Percentiles rank a stretch among this genome's conserved stretches.
Evolutionary conservation across 495 filamentous ascomycete species (phyloP).

Genomic region (Aspergillus mulundensis): DNA sequence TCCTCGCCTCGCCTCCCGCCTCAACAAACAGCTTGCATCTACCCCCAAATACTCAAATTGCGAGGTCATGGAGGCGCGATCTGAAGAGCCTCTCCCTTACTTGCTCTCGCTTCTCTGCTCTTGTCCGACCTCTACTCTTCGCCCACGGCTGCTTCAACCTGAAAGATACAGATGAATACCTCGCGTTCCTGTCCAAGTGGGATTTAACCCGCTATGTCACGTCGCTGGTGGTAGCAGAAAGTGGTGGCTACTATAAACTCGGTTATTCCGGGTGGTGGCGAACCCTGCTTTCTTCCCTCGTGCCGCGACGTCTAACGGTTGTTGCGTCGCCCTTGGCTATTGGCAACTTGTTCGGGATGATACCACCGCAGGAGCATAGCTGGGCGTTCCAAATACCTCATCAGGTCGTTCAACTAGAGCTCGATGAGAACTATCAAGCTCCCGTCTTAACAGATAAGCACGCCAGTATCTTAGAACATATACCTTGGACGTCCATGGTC

Average conservation of each 20-base stretch:
- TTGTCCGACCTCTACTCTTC: conserved; percentile 35
- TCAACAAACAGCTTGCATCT: conserved; percentile 25
- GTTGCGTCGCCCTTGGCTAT: conserved; percentile 34
- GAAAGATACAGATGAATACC: conserved; percentile 25
- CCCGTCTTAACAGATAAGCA: conserved; percentile 10
- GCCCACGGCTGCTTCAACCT: conserved; percentile 29
- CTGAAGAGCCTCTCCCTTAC: conserved; percentile 33
- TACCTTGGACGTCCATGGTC: conserved; percentile 31
- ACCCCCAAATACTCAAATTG: conserved; percentile 21
- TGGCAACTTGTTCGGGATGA: conserved; percentile 25
- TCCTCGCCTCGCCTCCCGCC: conserved; percentile 26
- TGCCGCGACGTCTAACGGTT: conserved; percentile 31
- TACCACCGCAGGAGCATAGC: conserved; percentile 30
- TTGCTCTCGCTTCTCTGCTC: conserved; percentile 24
- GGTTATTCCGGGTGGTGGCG: conserved; percentile 30
- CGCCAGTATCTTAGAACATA: conserved; percentile 20
- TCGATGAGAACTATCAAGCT: conserved; percentile 1
- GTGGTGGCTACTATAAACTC: conserved; percentile 6
- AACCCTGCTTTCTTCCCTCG: conserved; percentile 24
- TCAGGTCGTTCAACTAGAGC: conserved; percentile 31
- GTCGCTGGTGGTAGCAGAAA: conserved; percentile 27
- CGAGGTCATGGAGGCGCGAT: conserved; percentile 17
- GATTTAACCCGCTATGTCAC: conserved; percentile 29
- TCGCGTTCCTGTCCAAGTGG: conserved; percentile 23
- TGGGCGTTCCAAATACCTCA: conserved; percentile 41